Conservation (phyloP, 192 early-diverging fungal species). For the Coemansia sp. region DNA sequence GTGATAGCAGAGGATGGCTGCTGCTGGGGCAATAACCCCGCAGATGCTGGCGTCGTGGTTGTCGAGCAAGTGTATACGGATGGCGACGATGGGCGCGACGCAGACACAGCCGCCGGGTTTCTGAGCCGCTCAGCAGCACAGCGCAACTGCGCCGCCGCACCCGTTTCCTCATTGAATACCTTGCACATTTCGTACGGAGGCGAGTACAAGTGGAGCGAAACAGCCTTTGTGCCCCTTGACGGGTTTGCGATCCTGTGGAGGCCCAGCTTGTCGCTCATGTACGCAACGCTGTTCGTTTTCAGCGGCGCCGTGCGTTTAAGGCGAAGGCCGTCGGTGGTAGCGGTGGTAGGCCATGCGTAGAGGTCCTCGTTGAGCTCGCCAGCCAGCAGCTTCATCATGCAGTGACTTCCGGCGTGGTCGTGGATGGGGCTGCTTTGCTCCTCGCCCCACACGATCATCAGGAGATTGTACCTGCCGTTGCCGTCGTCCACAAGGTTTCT, state of each 20-base stretch:
- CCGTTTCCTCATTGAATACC: constrained; percentile 78
- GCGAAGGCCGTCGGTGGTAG: constrained; percentile 25
- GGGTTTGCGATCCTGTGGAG: constrained; percentile 80
- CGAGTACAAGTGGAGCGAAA: constrained; percentile 89
- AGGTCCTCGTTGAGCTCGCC: constrained; percentile 76
- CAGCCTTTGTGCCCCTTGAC: constrained; percentile 55
- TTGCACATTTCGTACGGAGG: constrained; percentile 83
- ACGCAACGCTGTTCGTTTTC: constrained; percentile 68
- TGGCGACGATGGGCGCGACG: not conserved
- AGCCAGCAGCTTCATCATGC: constrained; percentile 87
- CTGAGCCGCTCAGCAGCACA: constrained; percentile 32
- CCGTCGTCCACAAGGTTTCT: constrained; percentile 87
- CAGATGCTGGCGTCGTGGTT: not conserved
- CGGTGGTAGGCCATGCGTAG: constrained; percentile 67
- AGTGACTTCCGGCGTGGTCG: constrained; percentile 86
- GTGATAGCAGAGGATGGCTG: constrained; percentile 15
- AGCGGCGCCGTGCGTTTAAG: constrained; percentile 53
- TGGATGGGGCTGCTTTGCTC: constrained; percentile 80
- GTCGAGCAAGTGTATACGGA: constrained; percentile 9
- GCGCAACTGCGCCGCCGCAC: constrained; percentile 28
- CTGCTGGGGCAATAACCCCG: not conserved
- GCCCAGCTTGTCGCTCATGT: constrained; percentile 89
- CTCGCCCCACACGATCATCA: constrained; percentile 83
- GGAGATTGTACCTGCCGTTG: constrained; percentile 90
- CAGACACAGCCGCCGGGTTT: constrained; percentile 1